Evolutionary conservation across 805 yeast genomes (phyloP).

Genomic region (Kluyveromyces lactis): DNA sequence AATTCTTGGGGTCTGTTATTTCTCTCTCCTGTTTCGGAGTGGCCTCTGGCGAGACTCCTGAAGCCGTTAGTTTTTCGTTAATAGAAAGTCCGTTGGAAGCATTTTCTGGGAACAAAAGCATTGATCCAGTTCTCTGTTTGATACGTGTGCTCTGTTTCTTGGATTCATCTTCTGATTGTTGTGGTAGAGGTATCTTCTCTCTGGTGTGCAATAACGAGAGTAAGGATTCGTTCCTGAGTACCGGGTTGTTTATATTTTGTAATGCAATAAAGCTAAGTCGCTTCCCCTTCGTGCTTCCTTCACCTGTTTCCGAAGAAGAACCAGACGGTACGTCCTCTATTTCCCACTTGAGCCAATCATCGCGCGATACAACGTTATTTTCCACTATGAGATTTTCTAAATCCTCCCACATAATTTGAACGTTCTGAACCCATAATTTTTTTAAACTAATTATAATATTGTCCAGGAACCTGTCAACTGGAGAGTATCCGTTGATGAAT

Average conservation of each 20-base stretch:
- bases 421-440: conserved; percentile 37
- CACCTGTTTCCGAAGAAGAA: background rate
- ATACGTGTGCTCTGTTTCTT: conserved; percentile 4
- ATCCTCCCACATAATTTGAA: conserved; percentile 23
- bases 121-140: conserved; percentile 20
- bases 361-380: conserved; percentile 12
- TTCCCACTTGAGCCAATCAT: conserved; percentile 18
- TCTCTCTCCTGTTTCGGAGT: background rate
- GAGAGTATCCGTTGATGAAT: conserved; percentile 32
- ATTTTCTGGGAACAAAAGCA: conserved; percentile 25
- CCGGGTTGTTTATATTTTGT: conserved; percentile 24
- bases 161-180: background rate
- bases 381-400: conserved; percentile 7
- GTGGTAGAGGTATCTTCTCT: conserved; percentile 16
- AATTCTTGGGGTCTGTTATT: background rate
- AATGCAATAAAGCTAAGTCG: conserved; percentile 23
- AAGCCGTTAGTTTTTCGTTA: background rate
- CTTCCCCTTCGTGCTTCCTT: conserved; percentile 8
- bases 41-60: background rate
- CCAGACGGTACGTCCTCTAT: conserved; percentile 14
- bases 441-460: conserved; percentile 36
- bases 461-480: conserved; percentile 7
- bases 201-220: conserved; percentile 21
- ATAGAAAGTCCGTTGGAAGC: conserved; percentile 12
- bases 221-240: conserved; percentile 25